Percentiles rank a stretch among this genome's conserved stretches.
Evolutionary conservation across 108 stramenopile genomes (phyloP).

Genomic region (Fistulifera pelliculosa): DNA sequence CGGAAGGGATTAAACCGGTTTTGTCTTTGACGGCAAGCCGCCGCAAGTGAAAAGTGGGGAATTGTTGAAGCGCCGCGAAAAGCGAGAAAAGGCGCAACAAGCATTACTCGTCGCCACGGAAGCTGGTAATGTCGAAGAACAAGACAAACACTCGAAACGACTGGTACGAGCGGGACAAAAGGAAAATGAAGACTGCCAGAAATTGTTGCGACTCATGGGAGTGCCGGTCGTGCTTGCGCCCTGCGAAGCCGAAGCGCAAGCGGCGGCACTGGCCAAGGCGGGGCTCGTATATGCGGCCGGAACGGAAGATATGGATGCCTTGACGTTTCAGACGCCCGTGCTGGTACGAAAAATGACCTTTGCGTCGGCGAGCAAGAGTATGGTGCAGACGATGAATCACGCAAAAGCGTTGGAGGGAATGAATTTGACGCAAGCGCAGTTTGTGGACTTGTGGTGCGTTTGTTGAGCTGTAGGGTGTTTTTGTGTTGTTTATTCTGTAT

Average conservation of each 20-base stretch:
- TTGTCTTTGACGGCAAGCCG: conserved; percentile 98
- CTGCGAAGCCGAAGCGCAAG: conserved; percentile 98
- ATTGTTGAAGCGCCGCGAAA: conserved; percentile 82
- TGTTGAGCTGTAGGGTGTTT: conserved; percentile 50
- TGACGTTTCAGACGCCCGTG: conserved; percentile 92
- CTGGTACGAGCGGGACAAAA: conserved; percentile 79
- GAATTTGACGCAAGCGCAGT: conserved; percentile 89
- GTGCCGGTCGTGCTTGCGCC: conserved; percentile 91
- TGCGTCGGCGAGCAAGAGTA: conserved; percentile 56
- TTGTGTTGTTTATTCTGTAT: conserved; percentile 3
- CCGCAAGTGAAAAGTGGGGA: conserved; percentile 93
- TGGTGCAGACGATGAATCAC: conserved; percentile 83
- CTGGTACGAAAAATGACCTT: conserved; percentile 89
- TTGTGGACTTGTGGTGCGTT: conserved; percentile 83
- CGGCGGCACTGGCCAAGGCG: conserved; percentile 78
- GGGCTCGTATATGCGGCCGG: conserved; percentile 93
- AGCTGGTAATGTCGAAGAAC: conserved; percentile 78
- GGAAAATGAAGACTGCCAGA: conserved; percentile 85
- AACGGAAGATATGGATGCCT: conserved; percentile 99
- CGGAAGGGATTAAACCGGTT: conserved; percentile 94
- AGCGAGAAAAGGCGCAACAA: conserved; percentile 87
- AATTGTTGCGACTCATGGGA: conserved; percentile 92
- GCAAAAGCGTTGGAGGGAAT: conserved; percentile 85
- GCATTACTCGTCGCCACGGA: conserved; percentile 81
- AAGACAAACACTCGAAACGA: conserved; percentile 79